Evolutionary conservation across 352 stramenopile genomes (phyloP).

Genomic region (Phytophthora sp.): DNA sequence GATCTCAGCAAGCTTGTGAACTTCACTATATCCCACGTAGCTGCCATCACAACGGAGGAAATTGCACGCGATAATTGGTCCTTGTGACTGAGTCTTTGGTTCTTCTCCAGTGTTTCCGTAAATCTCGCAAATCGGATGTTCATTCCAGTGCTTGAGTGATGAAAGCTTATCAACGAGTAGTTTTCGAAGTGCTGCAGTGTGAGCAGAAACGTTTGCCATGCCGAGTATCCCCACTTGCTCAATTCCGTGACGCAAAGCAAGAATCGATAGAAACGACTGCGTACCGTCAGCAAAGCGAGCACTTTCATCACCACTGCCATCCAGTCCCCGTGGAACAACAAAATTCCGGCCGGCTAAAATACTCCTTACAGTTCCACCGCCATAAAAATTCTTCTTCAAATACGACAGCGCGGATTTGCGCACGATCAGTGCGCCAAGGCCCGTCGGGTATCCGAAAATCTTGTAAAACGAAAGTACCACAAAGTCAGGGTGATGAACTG

Average conservation of each 20-base stretch:
- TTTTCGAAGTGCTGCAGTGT: constrained; percentile 51
- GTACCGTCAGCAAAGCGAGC: constrained; percentile 67
- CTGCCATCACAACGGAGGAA: constrained; percentile 56
- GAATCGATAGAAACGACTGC: constrained; percentile 69
- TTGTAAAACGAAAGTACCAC: constrained; percentile 87
- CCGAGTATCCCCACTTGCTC: constrained; percentile 45
- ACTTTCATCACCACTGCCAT: constrained; percentile 10
- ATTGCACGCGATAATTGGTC: constrained; percentile 69
- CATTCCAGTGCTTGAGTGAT: constrained; percentile 63
- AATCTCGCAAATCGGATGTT: constrained; percentile 46
- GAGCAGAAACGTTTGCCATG: constrained; percentile 52
- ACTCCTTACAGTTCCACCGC: constrained; percentile 66
- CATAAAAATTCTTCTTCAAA: constrained; percentile 67
- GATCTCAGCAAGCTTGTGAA: constrained; percentile 69
- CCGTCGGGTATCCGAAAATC: constrained; percentile 79
- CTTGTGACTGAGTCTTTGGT: constrained; percentile 16
- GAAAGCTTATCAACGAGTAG: constrained; percentile 45
- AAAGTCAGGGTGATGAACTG: constrained; percentile 55
- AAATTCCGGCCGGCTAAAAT: constrained; percentile 59
- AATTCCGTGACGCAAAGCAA: constrained; percentile 63
- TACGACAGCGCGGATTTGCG: constrained; percentile 39
- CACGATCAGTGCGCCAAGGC: constrained; percentile 67
- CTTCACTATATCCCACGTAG: constrained; percentile 76
- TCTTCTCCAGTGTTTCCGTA: constrained; percentile 58
- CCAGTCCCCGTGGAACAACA: constrained; percentile 36